These are phyloP conservation scores for Scutellaria baicalensis DNA, from an alignment of 257 asterid species.

Conservation along the genomic window DNA sequence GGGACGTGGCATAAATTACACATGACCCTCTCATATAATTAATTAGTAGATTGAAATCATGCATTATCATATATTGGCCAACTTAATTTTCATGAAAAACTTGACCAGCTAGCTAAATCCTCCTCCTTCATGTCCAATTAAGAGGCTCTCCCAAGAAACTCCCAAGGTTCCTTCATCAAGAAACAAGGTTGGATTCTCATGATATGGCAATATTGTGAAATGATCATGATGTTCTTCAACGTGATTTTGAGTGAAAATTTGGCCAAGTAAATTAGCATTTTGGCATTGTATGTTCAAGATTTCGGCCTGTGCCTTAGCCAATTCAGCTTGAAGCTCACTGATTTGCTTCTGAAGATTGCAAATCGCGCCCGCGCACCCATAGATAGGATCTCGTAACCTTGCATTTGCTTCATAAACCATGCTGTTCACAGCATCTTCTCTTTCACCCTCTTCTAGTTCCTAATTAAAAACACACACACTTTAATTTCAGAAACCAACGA, in stretches of 20 bases:
- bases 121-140: slow-evolving; percentile 17
- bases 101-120: too few species aligned
- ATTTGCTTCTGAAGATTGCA: slow-evolving; percentile 55
- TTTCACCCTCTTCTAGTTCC: slow-evolving; percentile 58
- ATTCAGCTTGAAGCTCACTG: slow-evolving; percentile 50
- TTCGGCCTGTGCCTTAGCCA: slow-evolving; percentile 56
- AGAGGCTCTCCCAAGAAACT: slow-evolving; percentile 21
- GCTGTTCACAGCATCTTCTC: slow-evolving; percentile 71
- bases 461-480: not conserved
- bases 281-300: slow-evolving; percentile 54
- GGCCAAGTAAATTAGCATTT: slow-evolving; percentile 17
- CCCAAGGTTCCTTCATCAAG: slow-evolving; percentile 17
- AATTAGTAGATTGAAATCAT: too few species aligned
- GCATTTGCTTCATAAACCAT: slow-evolving; percentile 81
- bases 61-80: too few species aligned
- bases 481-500: not conserved
- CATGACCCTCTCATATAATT: too few species aligned
- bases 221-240: not conserved
- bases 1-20: too few species aligned
- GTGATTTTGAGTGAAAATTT: not conserved
- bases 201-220: not conserved
- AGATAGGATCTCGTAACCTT: slow-evolving; percentile 57
- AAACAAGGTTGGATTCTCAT: not conserved
- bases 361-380: slow-evolving; percentile 63
- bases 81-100: too few species aligned